phyloP scores from a whole-genome alignment of 805 yeast genomes.

The Zygosaccharomyces kombuchaensis region DNA sequence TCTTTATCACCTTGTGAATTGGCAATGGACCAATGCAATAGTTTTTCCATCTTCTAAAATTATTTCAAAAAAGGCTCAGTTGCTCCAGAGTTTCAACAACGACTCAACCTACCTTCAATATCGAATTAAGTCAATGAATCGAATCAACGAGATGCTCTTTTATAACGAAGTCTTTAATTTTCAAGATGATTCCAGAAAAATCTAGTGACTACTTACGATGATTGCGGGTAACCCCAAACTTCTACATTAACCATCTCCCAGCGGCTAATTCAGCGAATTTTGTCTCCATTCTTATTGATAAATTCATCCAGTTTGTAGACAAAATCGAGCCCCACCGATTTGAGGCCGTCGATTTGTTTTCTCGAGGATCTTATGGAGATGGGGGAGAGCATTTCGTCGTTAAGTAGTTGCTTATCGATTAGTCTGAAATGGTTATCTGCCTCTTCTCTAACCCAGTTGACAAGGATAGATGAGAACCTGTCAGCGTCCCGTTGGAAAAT shows the following conservation, averaged over 20 bases:
- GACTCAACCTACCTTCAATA: neutral
- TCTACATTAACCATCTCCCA: neutral
- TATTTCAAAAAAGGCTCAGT: neutral
- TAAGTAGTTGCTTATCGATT: constrained; percentile 64
- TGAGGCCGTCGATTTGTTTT: constrained; percentile 59
- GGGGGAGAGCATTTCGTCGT: constrained; percentile 50
- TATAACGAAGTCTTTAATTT: neutral
- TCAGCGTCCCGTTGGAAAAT: constrained; percentile 42
- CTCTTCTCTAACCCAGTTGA: constrained; percentile 73
- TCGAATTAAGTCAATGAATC: neutral
- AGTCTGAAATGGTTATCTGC: constrained; percentile 54
- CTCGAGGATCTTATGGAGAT: constrained; percentile 53
- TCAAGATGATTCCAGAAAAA: constrained; percentile 5
- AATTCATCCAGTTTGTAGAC: constrained; percentile 57
- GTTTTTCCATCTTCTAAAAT: constrained; percentile 64
- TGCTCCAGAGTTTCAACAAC: neutral
- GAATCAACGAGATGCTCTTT: neutral
- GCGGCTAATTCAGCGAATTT: constrained; percentile 7
- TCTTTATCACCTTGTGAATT: constrained; percentile 69
- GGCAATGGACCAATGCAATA: constrained; percentile 88
- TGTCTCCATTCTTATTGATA: constrained; percentile 24
- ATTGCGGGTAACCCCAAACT: neutral
- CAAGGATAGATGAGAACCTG: constrained; percentile 50
- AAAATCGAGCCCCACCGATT: constrained; percentile 65
- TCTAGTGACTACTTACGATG: neutral